These are phyloP conservation scores for Chaetomium strumarium DNA, from an alignment of 2,329 filamentous ascomycete species.

Conservation along the genomic window DNA sequence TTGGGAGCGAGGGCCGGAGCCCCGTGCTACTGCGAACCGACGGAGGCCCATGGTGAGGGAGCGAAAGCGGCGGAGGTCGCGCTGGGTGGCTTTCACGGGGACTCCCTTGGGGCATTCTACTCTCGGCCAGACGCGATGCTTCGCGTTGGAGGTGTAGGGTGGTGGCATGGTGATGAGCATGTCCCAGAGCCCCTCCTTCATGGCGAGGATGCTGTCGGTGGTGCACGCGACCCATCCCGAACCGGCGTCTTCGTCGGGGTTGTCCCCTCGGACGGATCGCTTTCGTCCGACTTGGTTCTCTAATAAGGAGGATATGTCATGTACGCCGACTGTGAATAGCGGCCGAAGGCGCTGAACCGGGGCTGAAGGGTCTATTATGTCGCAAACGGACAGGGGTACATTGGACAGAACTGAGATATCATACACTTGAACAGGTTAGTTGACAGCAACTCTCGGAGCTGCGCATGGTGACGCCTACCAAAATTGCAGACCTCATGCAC, in stretches of 20 bases:
- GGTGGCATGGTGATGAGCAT: constrained; percentile 78
- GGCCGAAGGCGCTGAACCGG: constrained; percentile 64
- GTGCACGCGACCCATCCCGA: constrained; percentile 90
- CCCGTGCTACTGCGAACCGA: constrained; percentile 32
- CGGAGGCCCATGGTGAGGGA: constrained; percentile 60
- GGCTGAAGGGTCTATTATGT: constrained; percentile 59
- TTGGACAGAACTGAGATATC: constrained; percentile 89
- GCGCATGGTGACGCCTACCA: constrained; percentile 48
- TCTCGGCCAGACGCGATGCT: constrained; percentile 65
- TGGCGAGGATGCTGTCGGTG: constrained; percentile 84
- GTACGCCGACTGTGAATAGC: constrained; percentile 88
- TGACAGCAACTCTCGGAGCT: neutral
- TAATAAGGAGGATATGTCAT: constrained; percentile 78
- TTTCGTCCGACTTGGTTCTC: constrained; percentile 41
- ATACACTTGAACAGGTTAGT: constrained; percentile 58
- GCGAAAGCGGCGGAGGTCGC: constrained; percentile 76
- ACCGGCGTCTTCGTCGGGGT: constrained; percentile 40
- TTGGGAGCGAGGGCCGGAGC: neutral
- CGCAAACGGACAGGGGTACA: constrained; percentile 67
- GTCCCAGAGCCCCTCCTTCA: constrained; percentile 85
- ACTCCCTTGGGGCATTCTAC: constrained; percentile 61
- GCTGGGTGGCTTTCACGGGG: constrained; percentile 77
- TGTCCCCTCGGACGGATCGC: constrained; percentile 25
- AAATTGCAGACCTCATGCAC: constrained; percentile 84
- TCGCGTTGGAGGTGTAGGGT: constrained; percentile 49